A percentile compares a stretch with the other conserved stretches of the same genome.
Evolutionary conservation across 129 eudicot species (phyloP).

Genomic region (Tagetes erecta): DNA sequence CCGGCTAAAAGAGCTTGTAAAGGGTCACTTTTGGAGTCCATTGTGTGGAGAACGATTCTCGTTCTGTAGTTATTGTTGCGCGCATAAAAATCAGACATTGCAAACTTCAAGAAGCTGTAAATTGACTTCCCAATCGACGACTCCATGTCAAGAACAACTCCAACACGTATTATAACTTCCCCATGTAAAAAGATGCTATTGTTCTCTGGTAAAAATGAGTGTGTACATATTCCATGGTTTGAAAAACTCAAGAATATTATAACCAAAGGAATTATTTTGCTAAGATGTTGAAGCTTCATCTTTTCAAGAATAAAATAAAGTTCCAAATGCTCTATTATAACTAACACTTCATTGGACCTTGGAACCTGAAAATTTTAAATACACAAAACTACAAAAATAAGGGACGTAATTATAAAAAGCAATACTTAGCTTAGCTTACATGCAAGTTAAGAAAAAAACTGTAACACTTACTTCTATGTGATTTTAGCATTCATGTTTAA

Average conservation of each 20-base stretch:
- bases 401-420: too few relatives aligned
- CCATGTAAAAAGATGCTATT: neutral
- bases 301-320: neutral
- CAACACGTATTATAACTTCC: slow-evolving; percentile 14
- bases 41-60: slow-evolving; percentile 7
- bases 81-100: slow-evolving; percentile 19
- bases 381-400: too few relatives aligned
- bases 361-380: too few relatives aligned
- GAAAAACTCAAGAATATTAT: neutral
- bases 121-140: neutral
- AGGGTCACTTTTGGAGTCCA: slow-evolving; percentile 20
- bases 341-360: neutral
- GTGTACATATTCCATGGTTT: neutral
- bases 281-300: slow-evolving; percentile 5
- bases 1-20: slow-evolving; percentile 16
- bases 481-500: neutral
- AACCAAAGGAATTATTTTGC: slow-evolving; percentile 3
- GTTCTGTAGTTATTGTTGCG: neutral
- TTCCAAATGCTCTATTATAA: neutral
- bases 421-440: too few relatives aligned
- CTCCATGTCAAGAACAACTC: slow-evolving; percentile 21
- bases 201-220: neutral
- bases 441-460: neutral
- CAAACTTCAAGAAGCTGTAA: slow-evolving; percentile 7
- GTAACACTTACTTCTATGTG: neutral